Evolutionary conservation across 2,329 filamentous ascomycete species (phyloP), one percentile per base, ranked within the genome.

Genomic region (Colletotrichum godetiae): DNA sequence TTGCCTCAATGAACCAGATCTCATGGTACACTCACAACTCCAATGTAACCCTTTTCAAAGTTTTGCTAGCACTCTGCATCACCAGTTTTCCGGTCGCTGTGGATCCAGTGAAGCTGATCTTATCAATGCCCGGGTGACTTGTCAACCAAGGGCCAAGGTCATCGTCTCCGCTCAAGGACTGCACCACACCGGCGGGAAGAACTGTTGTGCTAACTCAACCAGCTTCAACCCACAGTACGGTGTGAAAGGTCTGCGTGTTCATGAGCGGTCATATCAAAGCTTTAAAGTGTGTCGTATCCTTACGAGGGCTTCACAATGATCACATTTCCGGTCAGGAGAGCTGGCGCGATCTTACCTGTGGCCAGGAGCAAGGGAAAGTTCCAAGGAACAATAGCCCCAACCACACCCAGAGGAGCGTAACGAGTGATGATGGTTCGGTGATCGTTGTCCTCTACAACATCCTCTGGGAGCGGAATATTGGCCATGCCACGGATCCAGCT

Each of bases 111-210:
- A 93, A 93, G 75, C 84, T 86, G 78, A 92, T 88, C 84, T 91
- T 92, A 68, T 87, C 84, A 65, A 92, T 86, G n/a, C 85, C 88
- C 0, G 89, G 88, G 76, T 92, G 90, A 19, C 78, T 80, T 0
- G 89, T 91, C 60, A 92, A 79, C 85, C 85, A 86, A 0, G 88
- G 89, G 4, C 91, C 91, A 6, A 93, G 86, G 55, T 85, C 83
- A 75, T 92, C 90, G 64, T 89, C 89, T 7, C 91, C 91, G 64
- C 88, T 88, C 2, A 93, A 80, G 0, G 84, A 88, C 77, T 92
- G 90, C n/a, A 92, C 78, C n/a, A 93, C 89, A 52, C 91, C 91
- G 89, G 86, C 2, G 90, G 90, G 80, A 92, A 89, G 80, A 91
- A 83, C 27, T 86, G 78, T 69, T 88, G 85, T 0, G 85, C 89